phyloP scores from a whole-genome alignment of 176 grass and related monocot species.

The Ampelocalamus luodianensis region DNA sequence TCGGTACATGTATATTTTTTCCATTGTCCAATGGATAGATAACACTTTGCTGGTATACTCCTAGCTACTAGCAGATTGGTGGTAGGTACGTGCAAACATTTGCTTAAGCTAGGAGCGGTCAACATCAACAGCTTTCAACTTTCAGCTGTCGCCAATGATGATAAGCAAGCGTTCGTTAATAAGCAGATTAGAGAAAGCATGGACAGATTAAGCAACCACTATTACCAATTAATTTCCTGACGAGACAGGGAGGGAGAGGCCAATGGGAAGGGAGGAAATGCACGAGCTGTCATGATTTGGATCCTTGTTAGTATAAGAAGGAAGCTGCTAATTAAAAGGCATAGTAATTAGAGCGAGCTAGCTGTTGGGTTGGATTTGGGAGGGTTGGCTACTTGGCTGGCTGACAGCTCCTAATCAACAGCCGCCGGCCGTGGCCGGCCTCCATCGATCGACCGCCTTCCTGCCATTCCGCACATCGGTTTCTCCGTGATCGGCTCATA shows the following conservation, averaged over 20 bases:
- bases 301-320: not conserved
- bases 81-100: too few relatives aligned
- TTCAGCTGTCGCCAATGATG: not conserved
- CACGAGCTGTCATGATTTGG: not conserved
- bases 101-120: not conserved
- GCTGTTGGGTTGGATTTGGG: not conserved
- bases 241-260: not conserved
- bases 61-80: too few relatives aligned
- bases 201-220: not conserved
- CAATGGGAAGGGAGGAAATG: not conserved
- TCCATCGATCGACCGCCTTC: not conserved
- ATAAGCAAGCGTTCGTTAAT: not conserved
- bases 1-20: not conserved
- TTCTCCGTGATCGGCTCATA: not conserved
- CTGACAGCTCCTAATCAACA: slow-evolving; percentile 12
- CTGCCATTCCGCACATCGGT: not conserved
- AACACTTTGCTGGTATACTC: not conserved
- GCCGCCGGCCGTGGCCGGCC: not conserved
- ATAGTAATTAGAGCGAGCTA: not conserved
- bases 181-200: not conserved
- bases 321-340: not conserved
- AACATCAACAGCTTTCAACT: not conserved
- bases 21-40: too few relatives aligned
- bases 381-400: not conserved
- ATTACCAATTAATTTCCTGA: not conserved